A percentile compares a stretch with the other conserved stretches of the same genome.
phyloP scores from a whole-genome alignment of 202 grass and related monocot species.

The Setaria viridis region DNA sequence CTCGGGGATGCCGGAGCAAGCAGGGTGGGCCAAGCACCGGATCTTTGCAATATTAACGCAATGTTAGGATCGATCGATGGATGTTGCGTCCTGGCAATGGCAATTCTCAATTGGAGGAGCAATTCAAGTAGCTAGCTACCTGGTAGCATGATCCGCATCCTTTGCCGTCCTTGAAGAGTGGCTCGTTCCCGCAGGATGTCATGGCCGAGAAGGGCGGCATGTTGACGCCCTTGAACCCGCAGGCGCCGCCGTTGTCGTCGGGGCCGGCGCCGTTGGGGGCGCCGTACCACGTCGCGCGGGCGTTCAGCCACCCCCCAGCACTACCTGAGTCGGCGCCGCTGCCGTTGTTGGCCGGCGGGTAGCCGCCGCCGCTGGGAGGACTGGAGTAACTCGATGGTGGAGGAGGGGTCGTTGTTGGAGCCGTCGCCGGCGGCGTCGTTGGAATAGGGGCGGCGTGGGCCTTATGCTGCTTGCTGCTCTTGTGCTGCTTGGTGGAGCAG shows the following conservation, averaged over 20 bases:
- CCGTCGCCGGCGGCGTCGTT: background rate
- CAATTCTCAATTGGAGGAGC: no score
- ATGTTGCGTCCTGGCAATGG: no score
- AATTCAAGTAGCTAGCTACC: conserved; percentile 8
- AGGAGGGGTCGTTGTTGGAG: background rate
- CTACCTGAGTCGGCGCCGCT: no score
- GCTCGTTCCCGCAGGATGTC: conserved; percentile 79
- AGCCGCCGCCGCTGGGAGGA: no score
- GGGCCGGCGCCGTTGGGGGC: conserved; percentile 20
- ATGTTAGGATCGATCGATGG: no score
- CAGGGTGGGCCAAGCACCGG: conserved; percentile 61
- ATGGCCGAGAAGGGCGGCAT: conserved; percentile 73
- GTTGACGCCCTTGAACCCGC: conserved; percentile 78
- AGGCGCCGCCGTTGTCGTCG: conserved; percentile 56
- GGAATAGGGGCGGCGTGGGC: background rate
- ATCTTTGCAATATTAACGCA: conserved; percentile 19
- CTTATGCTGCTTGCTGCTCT: background rate
- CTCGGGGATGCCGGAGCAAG: conserved; percentile 72
- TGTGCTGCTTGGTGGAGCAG: no score
- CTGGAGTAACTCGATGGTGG: no score
- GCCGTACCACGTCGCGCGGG: conserved; percentile 26
- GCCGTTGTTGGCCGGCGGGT: background rate
- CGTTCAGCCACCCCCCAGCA: background rate
- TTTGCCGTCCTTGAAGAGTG: conserved; percentile 72
- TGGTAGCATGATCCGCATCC: conserved; percentile 87